phyloP scores from a whole-genome alignment of 345 rosid genomes.

The Hirschfeldia incana region DNA sequence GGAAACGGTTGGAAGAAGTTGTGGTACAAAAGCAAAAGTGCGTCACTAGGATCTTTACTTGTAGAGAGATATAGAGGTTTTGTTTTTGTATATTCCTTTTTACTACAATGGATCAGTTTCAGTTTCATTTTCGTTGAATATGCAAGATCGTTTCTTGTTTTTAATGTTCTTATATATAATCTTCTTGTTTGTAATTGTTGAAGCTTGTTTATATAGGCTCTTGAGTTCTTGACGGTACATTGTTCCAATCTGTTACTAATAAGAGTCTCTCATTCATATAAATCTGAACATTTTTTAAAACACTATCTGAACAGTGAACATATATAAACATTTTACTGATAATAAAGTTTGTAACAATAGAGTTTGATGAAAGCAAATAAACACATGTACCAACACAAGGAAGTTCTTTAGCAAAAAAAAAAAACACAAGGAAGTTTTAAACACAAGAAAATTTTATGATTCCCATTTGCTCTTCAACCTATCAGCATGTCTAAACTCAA shows the following conservation, averaged over 20 bases:
- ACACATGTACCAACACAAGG: background rate
- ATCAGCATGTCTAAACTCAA: slow-evolving; percentile 54
- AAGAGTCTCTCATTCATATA: background rate
- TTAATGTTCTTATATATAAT: background rate
- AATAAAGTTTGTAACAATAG: too few relatives aligned
- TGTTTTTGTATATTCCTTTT: slow-evolving; percentile 6
- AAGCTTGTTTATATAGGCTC: background rate
- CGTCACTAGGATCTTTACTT: too few relatives aligned
- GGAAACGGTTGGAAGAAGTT: too few relatives aligned
- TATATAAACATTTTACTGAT: too few relatives aligned
- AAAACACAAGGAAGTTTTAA: background rate
- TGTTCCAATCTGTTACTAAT: background rate
- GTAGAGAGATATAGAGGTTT: too few relatives aligned
- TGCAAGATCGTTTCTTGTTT: slow-evolving; percentile 1
- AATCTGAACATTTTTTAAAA: background rate
- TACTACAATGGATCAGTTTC: slow-evolving; percentile 24
- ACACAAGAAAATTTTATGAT: slow-evolving; percentile 24
- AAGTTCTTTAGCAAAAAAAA: too few relatives aligned
- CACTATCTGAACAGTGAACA: too few relatives aligned
- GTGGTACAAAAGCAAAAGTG: too few relatives aligned
- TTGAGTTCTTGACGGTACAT: background rate
- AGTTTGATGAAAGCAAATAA: too few relatives aligned
- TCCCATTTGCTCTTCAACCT: slow-evolving; percentile 47
- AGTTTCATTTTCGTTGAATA: slow-evolving; percentile 14
- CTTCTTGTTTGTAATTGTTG: background rate